Evolutionary conservation across 208 protist species (phyloP).

Genomic region (Leishmania tropica): DNA sequence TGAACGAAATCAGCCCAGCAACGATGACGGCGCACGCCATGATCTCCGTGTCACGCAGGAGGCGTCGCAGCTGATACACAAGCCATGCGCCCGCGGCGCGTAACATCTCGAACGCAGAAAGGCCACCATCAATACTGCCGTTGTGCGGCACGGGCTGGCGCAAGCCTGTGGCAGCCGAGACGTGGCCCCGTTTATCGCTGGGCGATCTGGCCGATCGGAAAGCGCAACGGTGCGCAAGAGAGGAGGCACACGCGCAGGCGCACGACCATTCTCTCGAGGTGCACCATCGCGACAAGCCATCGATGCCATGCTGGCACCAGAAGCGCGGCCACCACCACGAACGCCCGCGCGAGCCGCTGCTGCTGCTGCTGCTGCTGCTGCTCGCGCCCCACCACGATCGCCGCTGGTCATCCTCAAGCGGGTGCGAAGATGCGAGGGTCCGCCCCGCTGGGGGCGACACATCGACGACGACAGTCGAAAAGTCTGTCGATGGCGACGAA

Average conservation of each 20-base stretch:
- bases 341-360: neutral
- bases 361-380: neutral
- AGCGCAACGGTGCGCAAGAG: neutral
- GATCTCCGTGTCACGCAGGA: slow-evolving; percentile 28
- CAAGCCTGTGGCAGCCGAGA: neutral
- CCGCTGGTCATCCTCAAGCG: neutral
- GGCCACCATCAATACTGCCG: neutral
- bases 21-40: slow-evolving; percentile 39
- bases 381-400: neutral
- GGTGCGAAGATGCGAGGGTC: neutral
- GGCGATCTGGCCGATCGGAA: neutral
- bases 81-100: neutral
- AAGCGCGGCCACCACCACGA: neutral
- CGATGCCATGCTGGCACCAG: neutral
- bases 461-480: neutral
- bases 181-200: neutral
- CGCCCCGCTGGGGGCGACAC: neutral
- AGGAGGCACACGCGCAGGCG: neutral
- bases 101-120: neutral
- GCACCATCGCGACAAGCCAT: neutral
- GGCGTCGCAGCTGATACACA: neutral
- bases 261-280: neutral
- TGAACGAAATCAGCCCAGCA: slow-evolving; percentile 47
- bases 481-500: neutral
- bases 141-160: neutral